Percentiles rank a stretch among this genome's conserved stretches.
phyloP scores from a whole-genome alignment of 2,329 filamentous ascomycete species.

The Diplodia scrobiculata region DNA sequence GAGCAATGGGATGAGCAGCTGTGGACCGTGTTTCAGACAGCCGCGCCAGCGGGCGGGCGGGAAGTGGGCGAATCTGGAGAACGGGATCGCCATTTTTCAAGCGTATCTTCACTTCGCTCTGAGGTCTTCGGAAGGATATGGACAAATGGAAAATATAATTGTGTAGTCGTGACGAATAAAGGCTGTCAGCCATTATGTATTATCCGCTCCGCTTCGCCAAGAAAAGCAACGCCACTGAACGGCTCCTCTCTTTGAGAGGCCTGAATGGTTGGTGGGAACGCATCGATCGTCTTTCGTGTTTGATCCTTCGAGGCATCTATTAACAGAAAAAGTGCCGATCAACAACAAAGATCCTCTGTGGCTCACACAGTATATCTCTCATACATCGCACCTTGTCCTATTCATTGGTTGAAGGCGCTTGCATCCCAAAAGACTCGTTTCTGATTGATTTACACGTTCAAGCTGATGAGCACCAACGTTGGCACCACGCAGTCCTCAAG shows the following conservation, averaged over 20 bases:
- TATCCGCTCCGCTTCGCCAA: neutral
- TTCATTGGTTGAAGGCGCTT: too few species aligned
- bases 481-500: neutral
- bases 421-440: too few species aligned
- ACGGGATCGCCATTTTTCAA: neutral
- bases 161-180: neutral
- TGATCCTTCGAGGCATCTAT: constrained; percentile 12
- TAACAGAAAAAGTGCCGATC: neutral
- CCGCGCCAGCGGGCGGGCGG: constrained; percentile 7
- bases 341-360: neutral
- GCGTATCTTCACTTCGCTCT: neutral
- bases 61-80: constrained; percentile 13
- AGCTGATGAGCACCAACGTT: neutral
- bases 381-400: neutral
- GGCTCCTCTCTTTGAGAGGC: neutral
- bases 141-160: neutral
- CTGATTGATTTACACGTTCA: neutral
- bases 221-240: neutral
- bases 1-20: neutral
- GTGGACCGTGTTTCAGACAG: neutral
- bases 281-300: neutral
- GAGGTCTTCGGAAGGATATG: neutral
- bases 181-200: neutral
- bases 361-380: neutral
- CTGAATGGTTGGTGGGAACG: neutral